Evolutionary conservation across 805 yeast species (phyloP).

Genomic region (Barnettozyma vustinii): DNA sequence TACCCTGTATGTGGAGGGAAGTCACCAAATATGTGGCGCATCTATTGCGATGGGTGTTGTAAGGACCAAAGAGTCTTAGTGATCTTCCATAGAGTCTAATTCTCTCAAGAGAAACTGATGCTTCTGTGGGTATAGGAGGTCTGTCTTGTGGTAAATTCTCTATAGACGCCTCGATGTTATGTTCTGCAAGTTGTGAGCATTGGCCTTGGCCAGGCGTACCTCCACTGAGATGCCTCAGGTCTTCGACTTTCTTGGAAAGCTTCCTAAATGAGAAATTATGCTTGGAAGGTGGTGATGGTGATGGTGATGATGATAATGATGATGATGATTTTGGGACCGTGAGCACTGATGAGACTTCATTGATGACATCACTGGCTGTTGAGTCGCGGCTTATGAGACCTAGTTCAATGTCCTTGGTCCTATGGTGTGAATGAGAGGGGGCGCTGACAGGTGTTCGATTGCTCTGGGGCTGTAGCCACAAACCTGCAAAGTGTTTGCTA

Average conservation of each 20-base stretch:
- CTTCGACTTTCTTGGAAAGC: not conserved
- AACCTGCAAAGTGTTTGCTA: constrained; percentile 8
- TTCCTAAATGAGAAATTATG: not conserved
- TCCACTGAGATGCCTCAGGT: not conserved
- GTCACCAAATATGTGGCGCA: constrained; percentile 29
- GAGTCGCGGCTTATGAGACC: not conserved
- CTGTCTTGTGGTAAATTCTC: not conserved
- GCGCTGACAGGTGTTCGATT: not conserved
- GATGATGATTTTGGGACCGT: not conserved
- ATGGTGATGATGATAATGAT: not conserved
- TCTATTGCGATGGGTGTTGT: constrained; percentile 30
- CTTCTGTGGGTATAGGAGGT: not conserved
- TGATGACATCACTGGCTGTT: not conserved
- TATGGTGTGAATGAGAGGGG: not conserved
- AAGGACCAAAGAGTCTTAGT: constrained; percentile 34
- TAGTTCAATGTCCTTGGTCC: constrained; percentile 4
- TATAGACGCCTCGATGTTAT: not conserved
- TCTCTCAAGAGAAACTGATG: not conserved
- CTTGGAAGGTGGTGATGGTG: too few relatives aligned
- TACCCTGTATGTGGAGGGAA: constrained; percentile 29
- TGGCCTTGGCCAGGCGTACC: not conserved
- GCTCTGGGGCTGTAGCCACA: constrained; percentile 15
- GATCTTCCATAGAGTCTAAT: constrained; percentile 39
- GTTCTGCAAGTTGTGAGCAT: not conserved
- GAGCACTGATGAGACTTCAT: not conserved